Conservation (phyloP, 345 rosid genomes). For the Geranium rotundifolium region DNA sequence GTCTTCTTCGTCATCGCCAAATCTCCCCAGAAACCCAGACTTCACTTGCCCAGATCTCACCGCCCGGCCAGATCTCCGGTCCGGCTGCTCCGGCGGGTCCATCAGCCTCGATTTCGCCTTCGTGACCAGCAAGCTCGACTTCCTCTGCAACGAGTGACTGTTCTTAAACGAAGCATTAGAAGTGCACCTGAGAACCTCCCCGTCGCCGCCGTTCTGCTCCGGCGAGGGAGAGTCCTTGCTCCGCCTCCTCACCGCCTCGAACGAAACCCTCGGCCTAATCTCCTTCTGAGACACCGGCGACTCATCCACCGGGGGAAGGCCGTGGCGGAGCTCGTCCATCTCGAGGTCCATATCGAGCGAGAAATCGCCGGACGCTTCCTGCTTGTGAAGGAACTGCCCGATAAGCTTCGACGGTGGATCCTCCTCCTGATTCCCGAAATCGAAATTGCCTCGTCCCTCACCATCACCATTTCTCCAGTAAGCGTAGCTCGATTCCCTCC, state of each 20-base stretch:
- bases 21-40: slow-evolving; percentile 36
- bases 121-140: slow-evolving; percentile 24
- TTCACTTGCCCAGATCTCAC: slow-evolving; percentile 40
- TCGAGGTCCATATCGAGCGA: slow-evolving; percentile 65
- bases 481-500: slow-evolving; percentile 26
- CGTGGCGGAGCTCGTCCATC: slow-evolving; percentile 30
- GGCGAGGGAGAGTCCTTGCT: slow-evolving; percentile 10
- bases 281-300: neutral
- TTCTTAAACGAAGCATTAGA: slow-evolving; percentile 33
- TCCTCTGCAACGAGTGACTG: slow-evolving; percentile 12
- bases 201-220: slow-evolving; percentile 3
- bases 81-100: slow-evolving; percentile 53
- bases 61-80: slow-evolving; percentile 22
- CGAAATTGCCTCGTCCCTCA: neutral
- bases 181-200: slow-evolving; percentile 36
- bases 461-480: slow-evolving; percentile 24
- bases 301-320: neutral
- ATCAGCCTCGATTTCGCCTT: slow-evolving; percentile 72
- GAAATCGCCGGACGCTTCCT: slow-evolving; percentile 31
- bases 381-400: slow-evolving; percentile 21
- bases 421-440: neutral
- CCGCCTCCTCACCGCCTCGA: slow-evolving; percentile 29
- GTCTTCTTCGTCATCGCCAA: slow-evolving; percentile 50
- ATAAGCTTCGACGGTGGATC: slow-evolving; percentile 31
- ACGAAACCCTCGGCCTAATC: slow-evolving; percentile 37